Base-by-base conservation (phyloP, 345 rosid genomes). In the Arabis alpina region DNA sequence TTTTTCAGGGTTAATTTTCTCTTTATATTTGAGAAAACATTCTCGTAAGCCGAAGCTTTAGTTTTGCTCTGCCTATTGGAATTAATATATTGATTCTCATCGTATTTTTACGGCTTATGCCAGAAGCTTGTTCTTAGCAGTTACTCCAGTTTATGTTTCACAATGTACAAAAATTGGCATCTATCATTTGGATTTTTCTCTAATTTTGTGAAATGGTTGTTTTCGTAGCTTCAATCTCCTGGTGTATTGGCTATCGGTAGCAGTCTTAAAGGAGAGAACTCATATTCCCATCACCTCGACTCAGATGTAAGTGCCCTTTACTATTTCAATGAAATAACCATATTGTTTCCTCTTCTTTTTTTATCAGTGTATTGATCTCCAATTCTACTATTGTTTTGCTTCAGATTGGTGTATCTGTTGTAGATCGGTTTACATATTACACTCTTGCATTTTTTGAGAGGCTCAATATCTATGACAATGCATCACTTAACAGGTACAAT, bases 271-370 rank as follows among this genome's bases (percentile, higher is more conserved):
- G 99, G 96, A 76, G 99, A 94, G 78, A 94, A 87, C 81, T 94
- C 99, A n/a, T 94, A 91, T 73, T 94, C 98, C 14, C 99, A 94
- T 83, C 99, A 91, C 80, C 79, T 94, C 76, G 99, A 91, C 77
- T 85, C 98, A 55, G 97, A 94, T 85, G 96, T 89, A 84, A 84
- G 95, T 73, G 40, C 39, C 25, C 56, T 64, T 58, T 39, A 51
- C 44, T 24, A 54, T 49, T 54, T 59, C 30, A 40, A 15, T 10
- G 6, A 47, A 42, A 23, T 54, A 67, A 40, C 62, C 66, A 49
- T 27, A 62, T 57, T 30, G 14, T 47, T 68, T 52, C 23, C 23
- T 19, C 57, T 50, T 69, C 41, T 73, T 59, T 42, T 59, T 8
- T 43, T 24, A 36, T 39, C 41, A 14, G 32, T 28, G 10, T 30